These are phyloP conservation scores for Apiospora aurea DNA, from an alignment of 2,329 filamentous ascomycete species.

Conservation along the genomic window DNA sequence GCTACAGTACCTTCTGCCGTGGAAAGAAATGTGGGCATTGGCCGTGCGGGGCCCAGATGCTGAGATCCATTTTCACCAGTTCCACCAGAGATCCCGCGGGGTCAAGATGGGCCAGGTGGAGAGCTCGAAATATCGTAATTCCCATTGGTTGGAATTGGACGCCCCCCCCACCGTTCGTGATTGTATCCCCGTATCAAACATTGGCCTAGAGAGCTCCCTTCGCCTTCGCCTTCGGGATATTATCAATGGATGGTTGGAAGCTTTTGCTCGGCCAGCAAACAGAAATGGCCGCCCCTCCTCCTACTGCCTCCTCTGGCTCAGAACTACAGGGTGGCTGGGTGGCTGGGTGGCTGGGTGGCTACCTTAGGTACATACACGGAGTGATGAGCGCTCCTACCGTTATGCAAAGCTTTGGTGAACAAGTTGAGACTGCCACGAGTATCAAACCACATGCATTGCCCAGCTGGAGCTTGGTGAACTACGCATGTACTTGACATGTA, in stretches of 20 bases:
- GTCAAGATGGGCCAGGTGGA: not conserved
- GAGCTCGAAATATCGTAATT: slow-evolving; percentile 3
- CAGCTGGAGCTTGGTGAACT: not conserved
- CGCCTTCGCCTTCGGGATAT: not conserved
- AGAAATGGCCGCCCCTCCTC: not conserved
- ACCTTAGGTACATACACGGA: too few species aligned
- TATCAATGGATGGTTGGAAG: not conserved
- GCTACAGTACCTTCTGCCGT: not conserved
- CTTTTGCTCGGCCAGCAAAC: not conserved
- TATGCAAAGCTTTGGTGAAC: not conserved
- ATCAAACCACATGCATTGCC: not conserved
- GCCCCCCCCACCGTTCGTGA: not conserved
- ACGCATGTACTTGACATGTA: too few species aligned
- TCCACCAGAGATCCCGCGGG: not conserved
- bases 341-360: too few species aligned
- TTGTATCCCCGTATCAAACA: not conserved
- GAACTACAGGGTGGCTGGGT: too few species aligned
- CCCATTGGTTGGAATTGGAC: not conserved
- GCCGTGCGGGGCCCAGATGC: not conserved
- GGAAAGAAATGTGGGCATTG: not conserved
- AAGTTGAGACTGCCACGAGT: not conserved
- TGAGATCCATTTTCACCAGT: not conserved
- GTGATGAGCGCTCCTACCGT: not conserved
- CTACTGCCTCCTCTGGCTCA: too few species aligned
- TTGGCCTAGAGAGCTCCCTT: not conserved